Percentiles rank a stretch among this genome's conserved stretches.
These are phyloP conservation scores for Withania somnifera DNA, from an alignment of 305 asterid species.

Conservation along the genomic window DNA sequence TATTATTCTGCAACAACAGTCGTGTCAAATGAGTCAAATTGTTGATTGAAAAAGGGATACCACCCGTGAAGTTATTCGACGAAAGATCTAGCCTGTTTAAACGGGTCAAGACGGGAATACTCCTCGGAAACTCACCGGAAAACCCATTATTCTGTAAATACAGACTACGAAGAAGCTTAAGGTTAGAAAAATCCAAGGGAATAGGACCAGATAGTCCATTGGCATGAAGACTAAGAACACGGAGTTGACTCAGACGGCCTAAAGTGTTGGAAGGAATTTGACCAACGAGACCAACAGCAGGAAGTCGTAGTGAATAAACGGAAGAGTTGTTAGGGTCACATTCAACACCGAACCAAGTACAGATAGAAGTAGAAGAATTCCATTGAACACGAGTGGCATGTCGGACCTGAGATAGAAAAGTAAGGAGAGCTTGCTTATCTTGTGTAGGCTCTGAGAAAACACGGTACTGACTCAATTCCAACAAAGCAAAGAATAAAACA, in stretches of 20 bases:
- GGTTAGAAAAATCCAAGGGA: conserved; percentile 63
- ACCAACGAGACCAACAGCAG: conserved; percentile 85
- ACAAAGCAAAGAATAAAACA: not conserved
- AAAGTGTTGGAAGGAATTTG: conserved; percentile 55
- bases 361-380: conserved; percentile 54
- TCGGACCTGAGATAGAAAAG: conserved; percentile 44
- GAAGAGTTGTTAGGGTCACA: conserved; percentile 60
- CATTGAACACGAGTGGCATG: conserved; percentile 66
- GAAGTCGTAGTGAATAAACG: conserved; percentile 55
- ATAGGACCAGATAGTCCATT: conserved; percentile 60
- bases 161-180: conserved; percentile 52
- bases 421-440: conserved; percentile 78
- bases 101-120: conserved; percentile 55
- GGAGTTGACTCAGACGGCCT: conserved; percentile 50
- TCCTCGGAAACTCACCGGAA: conserved; percentile 58
- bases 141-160: conserved; percentile 61
- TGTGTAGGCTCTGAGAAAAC: conserved; percentile 53
- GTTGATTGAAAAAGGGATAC: conserved; percentile 62
- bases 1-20: conserved; percentile 48
- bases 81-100: conserved; percentile 67
- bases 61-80: conserved; percentile 57
- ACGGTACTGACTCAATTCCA: not conserved
- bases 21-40: conserved; percentile 70
- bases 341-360: conserved; percentile 74
- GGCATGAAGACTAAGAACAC: conserved; percentile 78